Conservation (phyloP, 2,329 filamentous ascomycete genomes). For the Nothophaeocryptopus gaeumannii region DNA sequence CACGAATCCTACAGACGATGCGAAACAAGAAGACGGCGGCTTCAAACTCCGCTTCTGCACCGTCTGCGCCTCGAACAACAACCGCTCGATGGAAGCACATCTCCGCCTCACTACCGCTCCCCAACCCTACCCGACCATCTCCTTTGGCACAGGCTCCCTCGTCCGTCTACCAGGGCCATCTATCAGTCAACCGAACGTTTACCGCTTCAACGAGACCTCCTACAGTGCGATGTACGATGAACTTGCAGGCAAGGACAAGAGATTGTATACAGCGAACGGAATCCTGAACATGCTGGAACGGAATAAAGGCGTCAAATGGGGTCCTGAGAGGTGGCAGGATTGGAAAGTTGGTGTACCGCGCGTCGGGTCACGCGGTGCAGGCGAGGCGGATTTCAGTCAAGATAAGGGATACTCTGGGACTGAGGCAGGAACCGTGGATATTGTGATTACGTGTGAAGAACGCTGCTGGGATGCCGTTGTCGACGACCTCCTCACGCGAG, state of each 20-base stretch:
- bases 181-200: conserved; percentile 92
- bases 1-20: conserved; percentile 25
- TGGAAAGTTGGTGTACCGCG: conserved; percentile 87
- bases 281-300: conserved; percentile 93
- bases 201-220: conserved; percentile 95
- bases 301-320: conserved; percentile 89
- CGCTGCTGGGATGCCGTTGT: conserved; percentile 97
- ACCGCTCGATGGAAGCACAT: conserved; percentile 99
- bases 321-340: conserved; percentile 95
- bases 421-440: conserved; percentile 84
- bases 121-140: conserved; percentile 79
- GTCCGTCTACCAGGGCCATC: conserved; percentile 89
- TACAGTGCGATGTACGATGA: conserved; percentile 95
- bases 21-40: conserved; percentile 41
- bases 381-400: conserved; percentile 50
- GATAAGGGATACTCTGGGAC: conserved; percentile 77
- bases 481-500: conserved; percentile 84
- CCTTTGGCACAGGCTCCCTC: conserved; percentile 92
- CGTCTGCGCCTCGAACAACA: conserved; percentile 98
- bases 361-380: conserved; percentile 57
- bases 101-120: conserved; percentile 76
- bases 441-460: conserved; percentile 97
- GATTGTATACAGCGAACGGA: conserved; percentile 87
- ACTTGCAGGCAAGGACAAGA: conserved; percentile 77
- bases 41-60: conserved; percentile 97